Conservation (phyloP, 2,329 filamentous ascomycete species). For the Phialocephala subalpina region DNA sequence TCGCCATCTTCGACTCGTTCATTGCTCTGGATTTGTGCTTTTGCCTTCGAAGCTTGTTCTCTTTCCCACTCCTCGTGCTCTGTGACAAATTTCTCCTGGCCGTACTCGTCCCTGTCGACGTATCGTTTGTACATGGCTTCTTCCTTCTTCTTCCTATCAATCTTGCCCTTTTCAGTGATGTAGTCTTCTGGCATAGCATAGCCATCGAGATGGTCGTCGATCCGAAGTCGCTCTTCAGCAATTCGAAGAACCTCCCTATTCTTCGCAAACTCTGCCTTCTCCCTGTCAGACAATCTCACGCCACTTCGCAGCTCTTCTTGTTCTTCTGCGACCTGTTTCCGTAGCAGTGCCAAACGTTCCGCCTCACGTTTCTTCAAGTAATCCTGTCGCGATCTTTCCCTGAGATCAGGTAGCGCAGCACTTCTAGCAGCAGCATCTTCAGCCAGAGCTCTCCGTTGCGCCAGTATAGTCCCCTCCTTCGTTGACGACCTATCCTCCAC, state of each 20-base stretch:
- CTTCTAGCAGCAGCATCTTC: slow-evolving; percentile 73
- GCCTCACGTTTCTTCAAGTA: slow-evolving; percentile 93
- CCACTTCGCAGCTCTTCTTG: slow-evolving; percentile 81
- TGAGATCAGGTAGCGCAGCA: slow-evolving; percentile 80
- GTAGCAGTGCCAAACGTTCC: slow-evolving; percentile 84
- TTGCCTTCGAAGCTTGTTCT: slow-evolving; percentile 88
- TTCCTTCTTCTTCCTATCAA: slow-evolving; percentile 86
- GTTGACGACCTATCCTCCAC: slow-evolving; percentile 65
- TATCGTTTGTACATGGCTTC: slow-evolving; percentile 91
- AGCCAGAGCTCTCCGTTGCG: slow-evolving; percentile 67
- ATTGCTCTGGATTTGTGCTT: slow-evolving; percentile 79
- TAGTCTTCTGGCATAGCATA: slow-evolving; percentile 96
- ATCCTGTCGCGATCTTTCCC: slow-evolving; percentile 86
- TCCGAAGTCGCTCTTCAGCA: slow-evolving; percentile 83
- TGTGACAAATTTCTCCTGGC: slow-evolving; percentile 87
- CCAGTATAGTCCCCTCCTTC: slow-evolving; percentile 62
- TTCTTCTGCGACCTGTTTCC: slow-evolving; percentile 91
- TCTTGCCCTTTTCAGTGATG: slow-evolving; percentile 91
- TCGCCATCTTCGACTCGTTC: slow-evolving; percentile 82
- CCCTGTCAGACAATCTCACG: slow-evolving; percentile 75
- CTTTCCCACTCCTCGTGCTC: slow-evolving; percentile 97
- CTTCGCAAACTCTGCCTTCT: slow-evolving; percentile 87
- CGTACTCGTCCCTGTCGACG: slow-evolving; percentile 85
- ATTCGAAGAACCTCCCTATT: slow-evolving; percentile 84
- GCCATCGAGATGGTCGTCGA: slow-evolving; percentile 91